phyloP scores from a whole-genome alignment of 257 asterid species.

The Jacaranda mimosifolia region DNA sequence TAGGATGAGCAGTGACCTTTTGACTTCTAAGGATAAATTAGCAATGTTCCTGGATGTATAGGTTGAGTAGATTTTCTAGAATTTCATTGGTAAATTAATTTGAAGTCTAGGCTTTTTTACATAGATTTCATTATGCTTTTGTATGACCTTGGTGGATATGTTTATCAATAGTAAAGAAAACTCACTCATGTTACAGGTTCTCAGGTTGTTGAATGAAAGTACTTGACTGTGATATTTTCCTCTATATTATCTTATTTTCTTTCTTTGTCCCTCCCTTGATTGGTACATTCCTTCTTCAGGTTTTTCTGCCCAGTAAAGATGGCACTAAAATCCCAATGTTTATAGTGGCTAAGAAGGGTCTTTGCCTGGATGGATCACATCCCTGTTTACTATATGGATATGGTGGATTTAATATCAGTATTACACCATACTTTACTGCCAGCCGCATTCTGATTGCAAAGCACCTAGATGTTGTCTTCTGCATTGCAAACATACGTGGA shows the following conservation, averaged over 20 bases:
- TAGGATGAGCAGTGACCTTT: constrained; percentile 20
- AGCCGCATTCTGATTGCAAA: constrained; percentile 68
- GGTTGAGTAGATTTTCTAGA: background rate
- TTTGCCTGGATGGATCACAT: constrained; percentile 80
- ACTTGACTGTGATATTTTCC: constrained; percentile 8
- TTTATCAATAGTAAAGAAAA: constrained; percentile 21
- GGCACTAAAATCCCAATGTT: constrained; percentile 80
- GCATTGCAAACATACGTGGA: constrained; percentile 94
- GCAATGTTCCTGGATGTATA: background rate
- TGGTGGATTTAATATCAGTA: constrained; percentile 87
- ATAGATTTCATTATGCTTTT: constrained; percentile 5
- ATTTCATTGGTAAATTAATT: background rate
- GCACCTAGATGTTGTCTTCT: constrained; percentile 74
- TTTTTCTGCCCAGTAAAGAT: constrained; percentile 83
- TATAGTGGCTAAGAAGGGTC: constrained; percentile 78
- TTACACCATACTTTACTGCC: constrained; percentile 74
- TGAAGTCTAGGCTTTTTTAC: background rate
- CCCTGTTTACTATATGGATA: constrained; percentile 88
- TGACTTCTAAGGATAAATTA: constrained; percentile 2
- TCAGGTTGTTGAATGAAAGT: constrained; percentile 13
- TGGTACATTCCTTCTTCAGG: constrained; percentile 54
- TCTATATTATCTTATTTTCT: background rate
- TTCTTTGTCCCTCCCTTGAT: constrained; percentile 32
- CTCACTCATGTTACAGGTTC: constrained; percentile 11
- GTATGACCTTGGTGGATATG: constrained; percentile 5